Conservation (phyloP, 1,139 yeast species). For the Kurtzmaniella quercitrusa region DNA sequence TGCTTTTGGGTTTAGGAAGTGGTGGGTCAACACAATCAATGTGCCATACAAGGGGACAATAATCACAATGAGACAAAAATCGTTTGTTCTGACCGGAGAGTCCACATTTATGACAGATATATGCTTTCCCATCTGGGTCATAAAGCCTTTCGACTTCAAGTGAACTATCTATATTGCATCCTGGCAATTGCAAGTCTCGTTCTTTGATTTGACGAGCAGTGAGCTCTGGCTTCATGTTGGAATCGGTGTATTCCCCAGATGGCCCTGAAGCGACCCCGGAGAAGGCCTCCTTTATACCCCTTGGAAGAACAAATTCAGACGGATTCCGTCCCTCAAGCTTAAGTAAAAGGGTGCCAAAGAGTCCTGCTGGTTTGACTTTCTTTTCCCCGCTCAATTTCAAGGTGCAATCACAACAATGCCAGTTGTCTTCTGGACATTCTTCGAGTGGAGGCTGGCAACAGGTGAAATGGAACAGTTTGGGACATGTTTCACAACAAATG, state of each 20-base stretch:
- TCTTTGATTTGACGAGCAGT: slow-evolving; percentile 28
- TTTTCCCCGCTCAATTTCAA: slow-evolving; percentile 23
- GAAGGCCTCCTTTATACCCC: slow-evolving; percentile 64
- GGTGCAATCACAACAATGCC: slow-evolving; percentile 81
- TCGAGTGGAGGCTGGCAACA: slow-evolving; percentile 91
- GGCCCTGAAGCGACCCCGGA: slow-evolving; percentile 66
- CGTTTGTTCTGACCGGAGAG: slow-evolving; percentile 55
- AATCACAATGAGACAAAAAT: slow-evolving; percentile 72
- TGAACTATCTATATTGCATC: slow-evolving; percentile 37
- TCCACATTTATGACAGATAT: slow-evolving; percentile 74
- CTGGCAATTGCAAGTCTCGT: slow-evolving; percentile 37
- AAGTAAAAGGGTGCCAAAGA: slow-evolving; percentile 63
- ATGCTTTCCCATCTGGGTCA: slow-evolving; percentile 58
- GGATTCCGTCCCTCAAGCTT: slow-evolving; percentile 63
- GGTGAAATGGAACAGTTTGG: slow-evolving; percentile 83
- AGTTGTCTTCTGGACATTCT: slow-evolving; percentile 78
- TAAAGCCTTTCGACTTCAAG: slow-evolving; percentile 63
- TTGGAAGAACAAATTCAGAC: slow-evolving; percentile 68
- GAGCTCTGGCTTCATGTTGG: slow-evolving; percentile 49
- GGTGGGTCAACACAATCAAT: slow-evolving; percentile 84
- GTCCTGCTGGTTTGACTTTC: slow-evolving; percentile 40
- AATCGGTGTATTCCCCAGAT: slow-evolving; percentile 68
- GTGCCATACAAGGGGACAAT: slow-evolving; percentile 87
- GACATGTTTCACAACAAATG: slow-evolving; percentile 91
- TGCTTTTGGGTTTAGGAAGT: slow-evolving; percentile 64